These are phyloP conservation scores for Dictyostelium firmibasis DNA, from an alignment of 78 protist genomes.

Conservation along the genomic window DNA sequence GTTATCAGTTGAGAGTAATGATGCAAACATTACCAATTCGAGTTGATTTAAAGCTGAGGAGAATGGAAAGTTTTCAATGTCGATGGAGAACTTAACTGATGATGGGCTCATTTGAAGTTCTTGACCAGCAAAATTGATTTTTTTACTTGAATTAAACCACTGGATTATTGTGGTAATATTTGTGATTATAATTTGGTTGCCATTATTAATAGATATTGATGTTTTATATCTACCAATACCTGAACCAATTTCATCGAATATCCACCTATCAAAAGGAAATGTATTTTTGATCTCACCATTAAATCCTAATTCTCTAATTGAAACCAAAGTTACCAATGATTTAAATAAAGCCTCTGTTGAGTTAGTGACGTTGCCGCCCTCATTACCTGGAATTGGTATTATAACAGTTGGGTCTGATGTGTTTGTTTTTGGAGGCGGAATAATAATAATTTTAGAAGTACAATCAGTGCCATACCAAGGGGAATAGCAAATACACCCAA, in stretches of 20 bases:
- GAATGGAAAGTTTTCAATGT: not conserved
- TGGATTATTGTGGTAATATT: not conserved
- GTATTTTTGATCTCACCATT: not conserved
- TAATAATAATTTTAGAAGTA: not conserved
- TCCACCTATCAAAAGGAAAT: not conserved
- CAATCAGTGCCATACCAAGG: constrained; percentile 11
- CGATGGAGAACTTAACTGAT: constrained; percentile 21
- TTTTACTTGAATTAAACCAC: not conserved
- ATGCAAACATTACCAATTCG: constrained; percentile 18
- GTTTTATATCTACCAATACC: not conserved
- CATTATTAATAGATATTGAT: not conserved
- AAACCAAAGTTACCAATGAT: not conserved
- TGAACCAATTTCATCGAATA: not conserved
- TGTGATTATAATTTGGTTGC: not conserved
- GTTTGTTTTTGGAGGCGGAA: not conserved
- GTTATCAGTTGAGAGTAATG: not conserved
- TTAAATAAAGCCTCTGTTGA: not conserved
- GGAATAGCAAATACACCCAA: not conserved
- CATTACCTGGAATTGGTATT: not conserved
- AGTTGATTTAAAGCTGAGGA: not conserved
- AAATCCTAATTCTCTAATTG: not conserved
- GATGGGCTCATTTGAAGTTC: not conserved
- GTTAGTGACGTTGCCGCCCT: not conserved
- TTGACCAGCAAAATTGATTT: not conserved
- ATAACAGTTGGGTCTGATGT: not conserved